phyloP scores from a whole-genome alignment of 2,329 filamentous ascomycete species.

The Colletotrichum somersetense region DNA sequence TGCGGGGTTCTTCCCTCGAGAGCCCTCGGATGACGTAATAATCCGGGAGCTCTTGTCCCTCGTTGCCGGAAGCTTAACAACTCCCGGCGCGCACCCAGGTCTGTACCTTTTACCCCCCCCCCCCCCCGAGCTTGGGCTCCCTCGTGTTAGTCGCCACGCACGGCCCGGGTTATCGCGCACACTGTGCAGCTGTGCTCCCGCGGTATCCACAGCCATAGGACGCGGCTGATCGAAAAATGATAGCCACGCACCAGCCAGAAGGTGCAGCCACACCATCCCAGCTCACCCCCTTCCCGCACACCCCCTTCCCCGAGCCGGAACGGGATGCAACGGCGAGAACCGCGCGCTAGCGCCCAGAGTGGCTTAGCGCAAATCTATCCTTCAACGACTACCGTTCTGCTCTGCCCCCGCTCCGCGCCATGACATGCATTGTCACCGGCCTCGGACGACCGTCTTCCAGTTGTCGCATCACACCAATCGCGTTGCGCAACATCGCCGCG shows the following conservation, averaged over 20 bases:
- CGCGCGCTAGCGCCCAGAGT: conserved; percentile 31
- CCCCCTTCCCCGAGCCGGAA: conserved; percentile 32
- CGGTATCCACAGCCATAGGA: background rate
- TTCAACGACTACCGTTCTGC: conserved; percentile 38
- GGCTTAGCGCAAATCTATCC: conserved; percentile 28
- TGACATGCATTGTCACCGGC: conserved; percentile 7
- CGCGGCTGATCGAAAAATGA: background rate
- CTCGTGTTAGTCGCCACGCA: background rate
- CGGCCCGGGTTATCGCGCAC: background rate
- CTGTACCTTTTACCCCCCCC: background rate
- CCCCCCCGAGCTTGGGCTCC: background rate
- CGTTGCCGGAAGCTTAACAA: conserved; percentile 8
- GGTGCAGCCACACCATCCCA: conserved; percentile 9
- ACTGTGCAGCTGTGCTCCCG: conserved; percentile 13
- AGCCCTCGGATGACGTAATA: conserved; percentile 28
- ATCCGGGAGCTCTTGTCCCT: conserved; percentile 8
- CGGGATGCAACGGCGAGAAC: conserved; percentile 42
- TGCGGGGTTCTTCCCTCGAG: conserved; percentile 23
- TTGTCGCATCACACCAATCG: conserved; percentile 18
- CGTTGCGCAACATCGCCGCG: background rate
- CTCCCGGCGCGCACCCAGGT: background rate
- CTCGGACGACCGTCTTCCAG: background rate
- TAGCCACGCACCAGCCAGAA: background rate
- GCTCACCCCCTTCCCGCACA: background rate
- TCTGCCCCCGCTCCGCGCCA: conserved; percentile 25